Evolutionary conservation across 441 rosid genomes (phyloP).

Genomic region (Lepidium campestre): DNA sequence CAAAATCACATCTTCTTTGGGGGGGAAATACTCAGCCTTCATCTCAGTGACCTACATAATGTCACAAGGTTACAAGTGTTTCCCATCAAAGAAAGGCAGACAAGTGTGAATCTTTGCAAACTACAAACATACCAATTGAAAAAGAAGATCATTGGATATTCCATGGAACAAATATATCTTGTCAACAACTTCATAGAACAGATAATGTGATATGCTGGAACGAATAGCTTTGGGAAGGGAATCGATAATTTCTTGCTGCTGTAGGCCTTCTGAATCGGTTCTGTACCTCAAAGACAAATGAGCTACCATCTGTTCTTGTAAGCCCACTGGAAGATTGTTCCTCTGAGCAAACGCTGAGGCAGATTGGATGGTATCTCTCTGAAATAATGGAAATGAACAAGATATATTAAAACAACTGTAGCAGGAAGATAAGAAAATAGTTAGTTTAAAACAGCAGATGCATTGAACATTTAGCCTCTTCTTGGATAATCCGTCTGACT

Average conservation of each 20-base stretch:
- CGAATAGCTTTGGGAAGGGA: constrained; percentile 84
- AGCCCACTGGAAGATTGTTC: constrained; percentile 62
- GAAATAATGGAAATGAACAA: constrained; percentile 1
- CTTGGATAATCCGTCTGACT: not conserved
- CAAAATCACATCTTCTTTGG: constrained; percentile 83
- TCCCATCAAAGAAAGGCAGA: not conserved
- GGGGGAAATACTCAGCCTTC: constrained; percentile 89
- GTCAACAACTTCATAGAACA: constrained; percentile 74
- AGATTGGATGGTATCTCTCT: constrained; percentile 81
- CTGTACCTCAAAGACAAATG: constrained; percentile 72
- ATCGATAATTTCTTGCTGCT: constrained; percentile 77
- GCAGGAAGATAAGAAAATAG: not conserved
- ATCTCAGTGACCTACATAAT: constrained; percentile 72
- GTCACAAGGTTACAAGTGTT: not conserved
- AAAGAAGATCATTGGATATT: constrained; percentile 75
- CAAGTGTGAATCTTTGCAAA: not conserved
- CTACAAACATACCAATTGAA: constrained; percentile 67
- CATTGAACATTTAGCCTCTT: not conserved
- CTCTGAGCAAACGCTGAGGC: constrained; percentile 70
- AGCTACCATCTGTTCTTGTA: constrained; percentile 89
- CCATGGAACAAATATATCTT: constrained; percentile 82
- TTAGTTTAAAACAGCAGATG: not conserved
- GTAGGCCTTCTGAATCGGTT: constrained; percentile 84
- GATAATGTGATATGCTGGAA: constrained; percentile 65
- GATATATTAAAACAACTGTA: not conserved